Conservation (phyloP, 225 moss, liverwort and hornwort genomes). For the Pseudisothecium myosuroides region DNA sequence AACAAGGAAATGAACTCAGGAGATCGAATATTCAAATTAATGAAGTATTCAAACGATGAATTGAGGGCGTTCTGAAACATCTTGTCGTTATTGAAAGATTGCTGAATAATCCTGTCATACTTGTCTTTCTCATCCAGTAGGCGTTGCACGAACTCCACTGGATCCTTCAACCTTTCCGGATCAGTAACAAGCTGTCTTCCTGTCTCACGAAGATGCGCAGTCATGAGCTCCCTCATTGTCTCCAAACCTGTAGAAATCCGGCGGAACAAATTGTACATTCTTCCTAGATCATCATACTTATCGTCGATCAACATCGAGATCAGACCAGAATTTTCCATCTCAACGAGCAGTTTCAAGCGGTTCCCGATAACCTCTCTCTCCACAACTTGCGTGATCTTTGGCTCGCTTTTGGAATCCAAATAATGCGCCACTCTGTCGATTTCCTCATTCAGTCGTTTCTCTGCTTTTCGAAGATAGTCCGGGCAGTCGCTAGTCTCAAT, state of each 20-base stretch:
- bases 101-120: slow-evolving; percentile 57
- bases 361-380: slow-evolving; percentile 60
- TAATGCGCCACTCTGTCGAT: slow-evolving; percentile 53
- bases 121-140: slow-evolving; percentile 59
- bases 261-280: slow-evolving; percentile 54
- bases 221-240: slow-evolving; percentile 58
- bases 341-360: slow-evolving; percentile 50
- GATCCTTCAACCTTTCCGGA: slow-evolving; percentile 55
- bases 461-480: slow-evolving; percentile 50
- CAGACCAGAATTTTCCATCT: slow-evolving; percentile 57
- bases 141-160: slow-evolving; percentile 55
- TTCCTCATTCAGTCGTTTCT: slow-evolving; percentile 52
- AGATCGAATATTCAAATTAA: slow-evolving; percentile 49
- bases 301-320: slow-evolving; percentile 55
- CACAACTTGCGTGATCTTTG: slow-evolving; percentile 52
- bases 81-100: slow-evolving; percentile 58
- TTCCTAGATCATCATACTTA: slow-evolving; percentile 51
- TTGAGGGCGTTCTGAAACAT: slow-evolving; percentile 59
- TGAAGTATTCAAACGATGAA: slow-evolving; percentile 59
- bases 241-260: slow-evolving; percentile 47
- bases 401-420: slow-evolving; percentile 48
- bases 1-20: slow-evolving; percentile 62
- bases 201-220: slow-evolving; percentile 49
- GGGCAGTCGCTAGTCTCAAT: slow-evolving; percentile 60
- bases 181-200: slow-evolving; percentile 54